A percentile compares a stretch with the other conserved stretches of the same genome.
These are phyloP conservation scores for Russula griseocarnosa DNA, from an alignment of 768 basidiomycete species.

Conservation along the genomic window DNA sequence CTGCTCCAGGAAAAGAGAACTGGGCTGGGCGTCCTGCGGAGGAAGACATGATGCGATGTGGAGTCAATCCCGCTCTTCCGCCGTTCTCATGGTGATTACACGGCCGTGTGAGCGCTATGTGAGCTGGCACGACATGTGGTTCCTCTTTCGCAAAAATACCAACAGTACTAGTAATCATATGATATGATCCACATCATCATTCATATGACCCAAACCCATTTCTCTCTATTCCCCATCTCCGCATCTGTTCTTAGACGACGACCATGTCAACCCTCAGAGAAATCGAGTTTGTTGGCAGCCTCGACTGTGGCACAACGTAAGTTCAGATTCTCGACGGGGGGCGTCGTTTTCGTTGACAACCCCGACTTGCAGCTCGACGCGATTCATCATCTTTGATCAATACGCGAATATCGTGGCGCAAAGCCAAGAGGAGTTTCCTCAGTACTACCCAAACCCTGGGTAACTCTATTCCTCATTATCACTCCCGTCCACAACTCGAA, in stretches of 20 bases:
- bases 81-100: no score
- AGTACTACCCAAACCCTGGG: constrained; percentile 89
- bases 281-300: constrained; percentile 83
- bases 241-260: neutral
- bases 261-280: constrained; percentile 44
- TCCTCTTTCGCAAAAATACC: no score
- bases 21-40: neutral
- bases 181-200: constrained; percentile 3
- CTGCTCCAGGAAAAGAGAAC: no score
- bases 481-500: neutral
- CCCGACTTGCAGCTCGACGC: constrained; percentile 62
- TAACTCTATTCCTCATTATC: constrained; percentile 30
- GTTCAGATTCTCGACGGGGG: constrained; percentile 32
- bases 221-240: neutral
- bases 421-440: constrained; percentile 89
- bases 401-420: constrained; percentile 83
- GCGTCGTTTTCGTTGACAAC: constrained; percentile 4
- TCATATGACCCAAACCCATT: no score
- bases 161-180: constrained; percentile 19
- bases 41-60: no score
- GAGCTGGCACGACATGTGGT: no score
- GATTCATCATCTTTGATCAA: constrained; percentile 88
- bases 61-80: no score
- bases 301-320: constrained; percentile 95
- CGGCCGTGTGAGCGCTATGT: no score